Evolutionary conservation across 306 rosid genomes (phyloP), one percentile per base, ranked within the genome.

Genomic region (Vicia villosa): DNA sequence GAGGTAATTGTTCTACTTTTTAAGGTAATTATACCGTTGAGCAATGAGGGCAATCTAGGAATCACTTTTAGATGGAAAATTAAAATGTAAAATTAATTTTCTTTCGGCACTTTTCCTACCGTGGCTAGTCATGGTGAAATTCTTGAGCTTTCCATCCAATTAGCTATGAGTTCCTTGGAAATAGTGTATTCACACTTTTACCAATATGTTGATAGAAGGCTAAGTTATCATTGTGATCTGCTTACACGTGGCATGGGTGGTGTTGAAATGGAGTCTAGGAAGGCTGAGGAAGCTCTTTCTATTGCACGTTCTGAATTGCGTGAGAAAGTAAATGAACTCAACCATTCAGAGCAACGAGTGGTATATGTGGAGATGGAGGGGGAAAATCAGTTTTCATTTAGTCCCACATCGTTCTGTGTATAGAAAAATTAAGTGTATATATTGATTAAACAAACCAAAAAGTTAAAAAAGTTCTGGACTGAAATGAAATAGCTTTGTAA

Each of bases 181-280:
- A 95, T 95, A 56, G 97, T 95, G 56, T 95, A 95, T 84, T 89
- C 99, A 22, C 96, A 95, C 79, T 95, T 95, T 68, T 95, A 95
- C 69, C 97, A 89, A 72, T 86, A 81, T 81, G 92, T 83, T 38
- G 97, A 91, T 76, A 82, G 96, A 86, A 87, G 99, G 86, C 83
- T 86, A 30, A 89, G 97, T 83, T 95, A 95, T 78, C 99, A 95
- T 71, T 89, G 99, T 59, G 99, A 95, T 84, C 75, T 95, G 69
- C 97, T 95, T 73, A 95, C 99, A 20, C 97, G 97, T 6, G 99
- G 97, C 68, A 95, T 95, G 99, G 99, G 99, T 8, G 99, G 99
- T 45, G 99, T 87, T 59, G 99, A 95, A 75, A 95, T 95, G 99
- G 99, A 95, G 79, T 91, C 97, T 30, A 86, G 99, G 84, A 95